Evolutionary conservation across 768 basidiomycete genomes (phyloP).

Genomic region (Leccinum longicurvipes): DNA sequence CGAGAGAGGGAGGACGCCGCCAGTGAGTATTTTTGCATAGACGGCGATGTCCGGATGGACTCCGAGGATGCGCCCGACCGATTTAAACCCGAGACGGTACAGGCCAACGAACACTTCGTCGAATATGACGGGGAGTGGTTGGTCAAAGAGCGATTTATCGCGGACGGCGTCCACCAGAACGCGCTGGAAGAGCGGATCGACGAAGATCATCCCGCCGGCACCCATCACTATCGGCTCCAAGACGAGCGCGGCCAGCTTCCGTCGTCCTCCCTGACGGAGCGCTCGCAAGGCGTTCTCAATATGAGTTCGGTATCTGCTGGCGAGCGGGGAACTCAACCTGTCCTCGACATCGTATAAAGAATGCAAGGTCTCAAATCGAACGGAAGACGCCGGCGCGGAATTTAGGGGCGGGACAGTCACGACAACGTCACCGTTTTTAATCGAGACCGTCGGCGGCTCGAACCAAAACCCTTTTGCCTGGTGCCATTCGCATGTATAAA

Average conservation of each 20-base stretch:
- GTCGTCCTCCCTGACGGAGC: conserved; percentile 39
- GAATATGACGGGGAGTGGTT: conserved; percentile 84
- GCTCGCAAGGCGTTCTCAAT: conserved; percentile 50
- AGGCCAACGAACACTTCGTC: conserved; percentile 96
- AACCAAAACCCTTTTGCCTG: conserved; percentile 91
- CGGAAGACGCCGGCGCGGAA: conserved; percentile 23
- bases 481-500: conserved; percentile 97
- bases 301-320: conserved; percentile 56
- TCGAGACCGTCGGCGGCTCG: conserved; percentile 76
- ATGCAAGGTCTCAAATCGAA: conserved; percentile 41
- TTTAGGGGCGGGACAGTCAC: conserved; percentile 55
- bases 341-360: conserved; percentile 67
- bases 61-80: conserved; percentile 62
- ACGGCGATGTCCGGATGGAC: conserved; percentile 84
- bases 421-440: conserved; percentile 55
- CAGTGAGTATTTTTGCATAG: conserved; percentile 91
- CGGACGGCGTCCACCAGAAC: conserved; percentile 82
- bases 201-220: conserved; percentile 95
- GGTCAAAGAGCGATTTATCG: conserved; percentile 32
- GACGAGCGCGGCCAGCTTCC: conserved; percentile 68
- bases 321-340: conserved; percentile 61
- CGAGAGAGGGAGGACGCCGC: conserved; percentile 84
- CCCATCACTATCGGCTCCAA: conserved; percentile 93
- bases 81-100: conserved; percentile 78
- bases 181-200: conserved; percentile 94